A percentile compares a stretch with the other conserved stretches of the same genome.
phyloP scores from a whole-genome alignment of 805 yeast genomes.

The Kuraishia hungarica region DNA sequence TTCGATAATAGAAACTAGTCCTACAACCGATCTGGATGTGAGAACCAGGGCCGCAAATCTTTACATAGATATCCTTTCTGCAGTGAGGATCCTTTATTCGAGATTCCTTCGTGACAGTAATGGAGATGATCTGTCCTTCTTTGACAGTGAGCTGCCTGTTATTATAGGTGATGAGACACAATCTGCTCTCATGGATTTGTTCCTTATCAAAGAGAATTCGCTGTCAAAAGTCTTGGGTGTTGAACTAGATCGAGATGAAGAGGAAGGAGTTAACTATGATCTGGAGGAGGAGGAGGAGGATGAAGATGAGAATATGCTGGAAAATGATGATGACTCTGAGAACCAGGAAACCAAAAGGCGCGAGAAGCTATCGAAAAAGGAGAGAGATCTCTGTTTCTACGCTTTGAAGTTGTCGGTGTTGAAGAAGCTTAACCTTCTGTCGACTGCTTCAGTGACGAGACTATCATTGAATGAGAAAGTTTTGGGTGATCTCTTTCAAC shows the following conservation, averaged over 20 bases:
- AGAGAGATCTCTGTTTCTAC: constrained; percentile 14
- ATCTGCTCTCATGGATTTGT: constrained; percentile 28
- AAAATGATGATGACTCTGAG: constrained; percentile 1
- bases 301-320: neutral
- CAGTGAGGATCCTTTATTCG: neutral
- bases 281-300: constrained; percentile 8
- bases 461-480: constrained; percentile 14
- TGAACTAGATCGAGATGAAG: constrained; percentile 40
- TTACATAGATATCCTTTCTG: constrained; percentile 9
- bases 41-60: constrained; percentile 4
- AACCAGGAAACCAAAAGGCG: constrained; percentile 6
- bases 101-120: neutral
- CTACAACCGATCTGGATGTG: neutral
- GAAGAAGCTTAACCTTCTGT: constrained; percentile 9
- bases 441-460: constrained; percentile 10
- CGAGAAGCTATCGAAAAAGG: constrained; percentile 3
- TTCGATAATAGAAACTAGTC: neutral
- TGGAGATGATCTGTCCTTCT: constrained; percentile 24
- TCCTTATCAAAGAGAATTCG: constrained; percentile 39
- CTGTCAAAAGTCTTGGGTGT: constrained; percentile 27
- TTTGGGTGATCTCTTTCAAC: constrained; percentile 13
- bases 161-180: constrained; percentile 22
- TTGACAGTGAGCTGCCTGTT: constrained; percentile 17
- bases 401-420: constrained; percentile 15
- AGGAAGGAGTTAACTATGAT: constrained; percentile 30